A percentile compares a stretch with the other conserved stretches of the same genome.
Conservation (phyloP, 2,329 filamentous ascomycete species). For the Emmonsiellopsis sp. region DNA sequence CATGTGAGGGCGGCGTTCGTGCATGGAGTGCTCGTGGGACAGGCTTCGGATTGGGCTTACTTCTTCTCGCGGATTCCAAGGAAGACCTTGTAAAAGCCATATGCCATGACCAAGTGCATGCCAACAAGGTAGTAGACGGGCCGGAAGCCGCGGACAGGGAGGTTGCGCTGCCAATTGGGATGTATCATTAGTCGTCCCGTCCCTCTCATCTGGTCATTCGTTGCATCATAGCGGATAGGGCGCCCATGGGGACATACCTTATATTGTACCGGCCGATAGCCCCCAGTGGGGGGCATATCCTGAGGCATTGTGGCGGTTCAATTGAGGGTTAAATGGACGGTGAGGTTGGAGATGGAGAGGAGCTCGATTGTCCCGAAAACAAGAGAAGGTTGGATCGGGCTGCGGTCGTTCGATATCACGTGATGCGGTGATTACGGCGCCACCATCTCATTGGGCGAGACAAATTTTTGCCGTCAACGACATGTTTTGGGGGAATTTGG, state of each 20-base stretch:
- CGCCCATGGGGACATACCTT: slow-evolving; percentile 49
- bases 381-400: neutral
- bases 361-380: neutral
- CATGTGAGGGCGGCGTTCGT: too few relatives aligned
- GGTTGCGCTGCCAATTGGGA: slow-evolving; percentile 58
- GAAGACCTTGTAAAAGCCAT: slow-evolving; percentile 80
- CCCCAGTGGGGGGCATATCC: slow-evolving; percentile 91
- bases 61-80: slow-evolving; percentile 82
- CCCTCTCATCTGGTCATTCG: too few relatives aligned
- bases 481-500: too few relatives aligned
- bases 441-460: too few relatives aligned
- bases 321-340: slow-evolving; percentile 21
- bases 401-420: neutral
- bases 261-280: slow-evolving; percentile 95
- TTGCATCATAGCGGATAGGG: neutral
- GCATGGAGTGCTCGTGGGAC: neutral
- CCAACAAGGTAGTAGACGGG: slow-evolving; percentile 69
- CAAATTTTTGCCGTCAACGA: too few relatives aligned
- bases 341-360: slow-evolving; percentile 8
- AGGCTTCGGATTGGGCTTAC: slow-evolving; percentile 44
- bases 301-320: slow-evolving; percentile 63
- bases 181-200: slow-evolving; percentile 4
- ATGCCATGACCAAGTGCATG: slow-evolving; percentile 70
- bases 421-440: too few relatives aligned
- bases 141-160: slow-evolving; percentile 83